Evolutionary conservation across 352 stramenopile species (phyloP), one percentile per base, ranked within the genome.

Genomic region (Globisporangium nodosum): DNA sequence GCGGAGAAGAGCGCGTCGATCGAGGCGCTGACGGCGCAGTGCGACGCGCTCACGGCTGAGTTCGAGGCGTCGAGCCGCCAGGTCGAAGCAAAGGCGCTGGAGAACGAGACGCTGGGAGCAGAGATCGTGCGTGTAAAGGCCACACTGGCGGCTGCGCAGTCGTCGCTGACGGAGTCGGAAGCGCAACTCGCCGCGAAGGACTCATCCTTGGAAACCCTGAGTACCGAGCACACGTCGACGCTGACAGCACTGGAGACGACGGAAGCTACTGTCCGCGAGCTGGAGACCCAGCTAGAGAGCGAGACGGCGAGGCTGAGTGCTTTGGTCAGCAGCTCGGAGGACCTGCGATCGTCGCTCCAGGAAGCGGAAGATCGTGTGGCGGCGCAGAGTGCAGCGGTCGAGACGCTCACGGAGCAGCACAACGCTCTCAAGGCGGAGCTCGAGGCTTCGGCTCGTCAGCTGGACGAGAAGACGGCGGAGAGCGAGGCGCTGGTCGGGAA

Each of bases 1-100:
- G 53, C 47, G 3, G 48, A 58, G 11, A 48, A 52, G 16, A 31
- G 62, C 13, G 20, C 43, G 7, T 45, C 33, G 3, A 33, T 48
- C 9, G 49, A 58, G 35, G 31, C 68, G 7, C 27, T 30, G 7
- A 59, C 52, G 33, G 18, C 1, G 35, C 30, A 50, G 6, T 39
- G 4, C n/a, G 43, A 24, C 8, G 16, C 18, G 16, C 43, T 48
- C 43, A 27, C 30, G 37, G 13, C 20, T 8, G 54, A 42, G 18
- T 48, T 59, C 7, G 45, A 47, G 27, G 11, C 48, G 11, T 33
- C 48, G 18, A 16, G 40, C 37, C 15, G 30, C 6, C 13, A 55
- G 21, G 5, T 35, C 35, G 39, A 35, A 7, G 33, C 1, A 15
- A 55, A 24, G 27, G 20, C 8, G 5, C n/a, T 16, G 33, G n/a